Evolutionary conservation across 2,329 filamentous ascomycete genomes (phyloP), one percentile per base, ranked within the genome.

Genomic region (Colletotrichum sublineola): DNA sequence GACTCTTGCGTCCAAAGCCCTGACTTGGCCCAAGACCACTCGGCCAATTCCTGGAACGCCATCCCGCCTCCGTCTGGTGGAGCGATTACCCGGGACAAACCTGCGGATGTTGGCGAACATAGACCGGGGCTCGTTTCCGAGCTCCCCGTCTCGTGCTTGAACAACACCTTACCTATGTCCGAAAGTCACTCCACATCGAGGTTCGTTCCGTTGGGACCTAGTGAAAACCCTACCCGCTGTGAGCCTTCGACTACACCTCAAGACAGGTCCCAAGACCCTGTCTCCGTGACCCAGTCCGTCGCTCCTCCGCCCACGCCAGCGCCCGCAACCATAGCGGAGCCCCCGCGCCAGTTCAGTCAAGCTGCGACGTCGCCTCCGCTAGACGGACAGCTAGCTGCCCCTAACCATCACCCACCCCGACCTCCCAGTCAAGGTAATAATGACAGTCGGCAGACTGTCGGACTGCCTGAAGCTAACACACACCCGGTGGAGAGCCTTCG

Each of bases 1-100:
- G 71, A 76, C 14, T 50, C 46, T n/a, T 63, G 33, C 24, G 9
- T 53, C 8, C 69, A 53, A 52, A 55, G 60, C 33, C 60, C 60
- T 11, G 46, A 40, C 12, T 9, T 29, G 38, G 38, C 11, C 18
- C 42, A 57, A n/a, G 36, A 24, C 18, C 46, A 44, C 20, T 18
- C 20, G 24, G 31, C 20, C 24, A 61, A 40, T 42, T 11, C 8
- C 14, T 55, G 24, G 24, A 63, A 31, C 38, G 24, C 11, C 57
- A 40, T 36, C 5, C 14, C 36, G 31, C 29, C 57, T 38, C 24
- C 31, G n/a, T 38, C 24, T n/a, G 48, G 33, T 4, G 46, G 29
- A 15, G 12, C 9, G 8, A 18, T 12, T 12, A 15, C 29, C 18
- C 53, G 58, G 31, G 18, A 36, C 14, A 42, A n/a, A 57, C n/a